A percentile compares a stretch with the other conserved stretches of the same genome.
Conservation (phyloP, 192 early-diverging fungal species). For the Spinellus fusiger region DNA sequence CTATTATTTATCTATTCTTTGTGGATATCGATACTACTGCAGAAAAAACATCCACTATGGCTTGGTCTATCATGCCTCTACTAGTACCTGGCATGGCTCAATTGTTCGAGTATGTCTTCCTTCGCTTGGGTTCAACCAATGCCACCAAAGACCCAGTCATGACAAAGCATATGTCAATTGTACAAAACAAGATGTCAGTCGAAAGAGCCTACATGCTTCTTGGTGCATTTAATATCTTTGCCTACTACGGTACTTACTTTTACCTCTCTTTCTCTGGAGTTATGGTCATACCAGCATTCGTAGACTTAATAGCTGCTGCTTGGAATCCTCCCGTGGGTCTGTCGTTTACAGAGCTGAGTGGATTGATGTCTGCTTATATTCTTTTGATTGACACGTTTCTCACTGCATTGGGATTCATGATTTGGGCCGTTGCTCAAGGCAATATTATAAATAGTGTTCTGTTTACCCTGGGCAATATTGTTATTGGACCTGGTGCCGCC, state of each 20-base stretch:
- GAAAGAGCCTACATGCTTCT: constrained; percentile 11
- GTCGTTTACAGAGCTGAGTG: background rate
- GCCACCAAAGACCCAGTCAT: background rate
- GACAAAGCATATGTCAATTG: background rate
- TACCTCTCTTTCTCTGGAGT: background rate
- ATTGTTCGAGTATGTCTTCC: background rate
- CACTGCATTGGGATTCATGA: background rate
- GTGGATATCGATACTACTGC: background rate
- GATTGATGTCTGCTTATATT: background rate
- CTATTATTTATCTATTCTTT: background rate
- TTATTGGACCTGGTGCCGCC: constrained; percentile 11
- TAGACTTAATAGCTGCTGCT: constrained; percentile 4
- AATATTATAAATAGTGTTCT: background rate
- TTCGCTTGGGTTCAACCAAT: too few relatives aligned
- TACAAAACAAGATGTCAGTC: constrained; percentile 2
- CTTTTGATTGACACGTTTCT: constrained; percentile 2
- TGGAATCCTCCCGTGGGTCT: background rate
- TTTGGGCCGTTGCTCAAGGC: constrained; percentile 11
- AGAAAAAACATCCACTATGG: background rate
- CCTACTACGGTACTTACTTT: constrained; percentile 1
- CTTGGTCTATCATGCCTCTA: background rate
- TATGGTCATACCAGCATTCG: background rate
- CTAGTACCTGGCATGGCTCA: background rate
- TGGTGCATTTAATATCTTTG: constrained; percentile 6
- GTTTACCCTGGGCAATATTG: background rate